Base-by-base conservation (phyloP, 768 basidiomycete genomes). In the Sporobolomyces pararoseus region DNA sequence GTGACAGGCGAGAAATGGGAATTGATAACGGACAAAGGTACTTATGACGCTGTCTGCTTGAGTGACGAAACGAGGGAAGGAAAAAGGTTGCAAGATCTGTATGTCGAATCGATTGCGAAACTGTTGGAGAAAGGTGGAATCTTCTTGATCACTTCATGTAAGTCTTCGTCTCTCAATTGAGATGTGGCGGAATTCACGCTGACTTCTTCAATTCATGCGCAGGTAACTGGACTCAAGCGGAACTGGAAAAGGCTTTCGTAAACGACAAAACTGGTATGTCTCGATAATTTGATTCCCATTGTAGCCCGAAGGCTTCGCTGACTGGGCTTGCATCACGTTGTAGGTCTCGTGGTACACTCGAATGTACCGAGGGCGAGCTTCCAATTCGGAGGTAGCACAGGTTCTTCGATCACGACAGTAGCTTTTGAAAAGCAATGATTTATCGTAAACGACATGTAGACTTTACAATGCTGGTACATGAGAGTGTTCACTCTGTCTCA, bases 211-310 rank as follows among this genome's bases (percentile, higher is more conserved):
- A 7, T 27, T 53, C n/a, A 14, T 23, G 7, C 7, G 27, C 54
- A 63, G 81, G 81, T 65, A 82, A 82, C 70, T 82, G 81, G 66
- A 82, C 81, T 0, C 80, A 81, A 52, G 76, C 79, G 23, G 81
- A 82, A 66, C 70, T 81, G 58, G 79, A 78, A 60, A 58, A 66
- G 62, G 74, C 77, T 27, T 81, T 79, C 62, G 76, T 73, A 0
- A 76, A 55, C 52, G 67, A 71, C 0, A 76, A 74, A 14, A 73
- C 79, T 10, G 78, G 78, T 79, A 42, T 71, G 76, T 65, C 17
- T 60, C 23, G 6, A n/a, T n/a, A n/a, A n/a, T n/a, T n/a, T n/a
- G n/a, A n/a, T n/a, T n/a, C n/a, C n/a, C n/a, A n/a, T n/a, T n/a
- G n/a, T n/a, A n/a, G n/a, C n/a, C n/a, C n/a, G n/a, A n/a, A n/a